Percentiles rank a stretch among this genome's conserved stretches.
Conservation (phyloP, 1,139 yeast genomes). For the Hemisphaericaspora lyxosophila region DNA sequence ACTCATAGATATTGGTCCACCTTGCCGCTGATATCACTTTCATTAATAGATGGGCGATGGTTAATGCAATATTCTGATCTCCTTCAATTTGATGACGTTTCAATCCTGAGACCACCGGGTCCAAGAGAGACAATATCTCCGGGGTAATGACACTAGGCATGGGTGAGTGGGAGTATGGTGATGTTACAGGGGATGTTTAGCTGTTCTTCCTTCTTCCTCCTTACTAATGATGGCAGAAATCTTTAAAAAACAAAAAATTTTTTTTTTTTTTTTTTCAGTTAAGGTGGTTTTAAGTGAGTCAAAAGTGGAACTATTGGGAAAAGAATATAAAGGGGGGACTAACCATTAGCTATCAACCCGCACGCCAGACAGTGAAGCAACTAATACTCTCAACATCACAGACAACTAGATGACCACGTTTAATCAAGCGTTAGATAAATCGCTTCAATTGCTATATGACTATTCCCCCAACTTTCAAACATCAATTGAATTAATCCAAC, state of each 20-base stretch:
- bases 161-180: too few relatives aligned
- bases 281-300: too few relatives aligned
- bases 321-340: background rate
- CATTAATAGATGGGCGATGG: constrained; percentile 82
- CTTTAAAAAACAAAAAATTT: too few relatives aligned
- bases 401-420: constrained; percentile 14
- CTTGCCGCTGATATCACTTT: constrained; percentile 87
- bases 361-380: too few relatives aligned
- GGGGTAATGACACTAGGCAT: constrained; percentile 22
- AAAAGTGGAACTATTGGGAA: background rate
- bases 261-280: too few relatives aligned
- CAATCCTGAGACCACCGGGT: constrained; percentile 45
- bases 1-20: constrained; percentile 70
- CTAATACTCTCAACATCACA: too few relatives aligned
- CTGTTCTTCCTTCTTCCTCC: too few relatives aligned
- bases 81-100: constrained; percentile 75
- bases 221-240: too few relatives aligned
- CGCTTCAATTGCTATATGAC: constrained; percentile 33
- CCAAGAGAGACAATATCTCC: constrained; percentile 38
- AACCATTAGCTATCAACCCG: too few relatives aligned
- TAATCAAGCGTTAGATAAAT: constrained; percentile 26
- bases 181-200: too few relatives aligned
- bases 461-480: constrained; percentile 31
- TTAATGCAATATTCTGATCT: constrained; percentile 77
- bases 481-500: constrained; percentile 41